phyloP scores from a whole-genome alignment of 2,329 filamentous ascomycete genomes.

The Alternaria hordeiaustralica region DNA sequence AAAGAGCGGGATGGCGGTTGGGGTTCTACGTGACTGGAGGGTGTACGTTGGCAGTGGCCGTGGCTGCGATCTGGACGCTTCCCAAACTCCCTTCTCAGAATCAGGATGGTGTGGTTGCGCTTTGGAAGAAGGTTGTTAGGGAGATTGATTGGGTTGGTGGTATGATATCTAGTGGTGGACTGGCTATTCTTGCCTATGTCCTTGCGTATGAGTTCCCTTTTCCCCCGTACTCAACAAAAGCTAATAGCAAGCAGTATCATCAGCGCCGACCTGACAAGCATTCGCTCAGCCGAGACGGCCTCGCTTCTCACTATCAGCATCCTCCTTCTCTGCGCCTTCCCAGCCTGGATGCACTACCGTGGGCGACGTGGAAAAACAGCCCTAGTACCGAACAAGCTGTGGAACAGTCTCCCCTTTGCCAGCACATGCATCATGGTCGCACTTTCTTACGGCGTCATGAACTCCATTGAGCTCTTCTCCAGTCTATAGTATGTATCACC shows the following conservation, averaged over 20 bases:
- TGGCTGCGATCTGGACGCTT: slow-evolving; percentile 38
- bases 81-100: slow-evolving; percentile 24
- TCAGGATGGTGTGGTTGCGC: neutral
- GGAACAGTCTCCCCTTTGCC: slow-evolving; percentile 63
- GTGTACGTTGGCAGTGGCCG: slow-evolving; percentile 44
- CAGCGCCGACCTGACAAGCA: slow-evolving; percentile 31
- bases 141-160: slow-evolving; percentile 42
- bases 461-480: slow-evolving; percentile 48
- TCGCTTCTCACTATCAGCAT: slow-evolving; percentile 33
- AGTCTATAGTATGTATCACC: slow-evolving; percentile 52
- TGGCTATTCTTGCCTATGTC: slow-evolving; percentile 33
- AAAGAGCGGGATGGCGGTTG: slow-evolving; percentile 57
- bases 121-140: slow-evolving; percentile 20
- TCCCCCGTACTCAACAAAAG: too few relatives aligned
- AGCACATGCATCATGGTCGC: slow-evolving; percentile 59
- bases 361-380: slow-evolving; percentile 22
- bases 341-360: slow-evolving; percentile 41
- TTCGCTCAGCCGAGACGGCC: slow-evolving; percentile 27
- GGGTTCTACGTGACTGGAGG: slow-evolving; percentile 53
- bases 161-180: slow-evolving; percentile 29
- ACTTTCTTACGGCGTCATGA: slow-evolving; percentile 46
- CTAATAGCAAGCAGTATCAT: slow-evolving; percentile 26
- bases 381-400: slow-evolving; percentile 51
- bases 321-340: slow-evolving; percentile 35
- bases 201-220: too few relatives aligned